These are phyloP conservation scores for Penicillium pancosmium DNA, from an alignment of 495 filamentous ascomycete genomes.

Conservation along the genomic window DNA sequence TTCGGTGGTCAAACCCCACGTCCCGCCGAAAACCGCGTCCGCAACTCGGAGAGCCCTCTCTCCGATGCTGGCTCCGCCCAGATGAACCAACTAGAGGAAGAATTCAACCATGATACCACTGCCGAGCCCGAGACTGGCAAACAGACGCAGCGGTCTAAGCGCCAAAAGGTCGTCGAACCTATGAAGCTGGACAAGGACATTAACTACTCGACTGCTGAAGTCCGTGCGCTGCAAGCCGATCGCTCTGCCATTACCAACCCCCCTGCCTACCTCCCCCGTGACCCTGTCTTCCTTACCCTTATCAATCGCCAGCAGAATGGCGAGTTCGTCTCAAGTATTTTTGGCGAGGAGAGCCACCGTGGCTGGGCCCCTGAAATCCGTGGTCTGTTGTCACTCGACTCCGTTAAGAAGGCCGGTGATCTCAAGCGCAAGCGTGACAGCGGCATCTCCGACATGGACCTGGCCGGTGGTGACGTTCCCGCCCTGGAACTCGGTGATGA, in stretches of 20 bases:
- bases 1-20: conserved; percentile 50
- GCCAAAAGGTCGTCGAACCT: conserved; percentile 57
- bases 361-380: conserved; percentile 91
- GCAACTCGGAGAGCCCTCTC: conserved; percentile 54
- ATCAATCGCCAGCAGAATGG: conserved; percentile 88
- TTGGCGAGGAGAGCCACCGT: conserved; percentile 74
- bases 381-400: conserved; percentile 79
- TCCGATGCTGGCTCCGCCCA: conserved; percentile 38
- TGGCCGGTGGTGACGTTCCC: conserved; percentile 65
- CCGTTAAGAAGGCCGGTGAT: conserved; percentile 74
- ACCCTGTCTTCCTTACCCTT: conserved; percentile 82
- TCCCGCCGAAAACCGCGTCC: conserved; percentile 62
- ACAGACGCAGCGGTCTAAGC: conserved; percentile 71
- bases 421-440: conserved; percentile 94
- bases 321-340: conserved; percentile 75
- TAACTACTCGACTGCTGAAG: conserved; percentile 56
- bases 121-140: conserved; percentile 62
- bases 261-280: conserved; percentile 77
- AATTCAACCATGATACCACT: conserved; percentile 58
- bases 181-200: conserved; percentile 70
- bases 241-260: conserved; percentile 79
- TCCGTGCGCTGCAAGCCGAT: conserved; percentile 79
- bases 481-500: conserved; percentile 69
- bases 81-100: conserved; percentile 54
- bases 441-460: conserved; percentile 78